Evolutionary conservation across 192 early-diverging fungal species (phyloP).

Genomic region (Gigaspora rosea): DNA sequence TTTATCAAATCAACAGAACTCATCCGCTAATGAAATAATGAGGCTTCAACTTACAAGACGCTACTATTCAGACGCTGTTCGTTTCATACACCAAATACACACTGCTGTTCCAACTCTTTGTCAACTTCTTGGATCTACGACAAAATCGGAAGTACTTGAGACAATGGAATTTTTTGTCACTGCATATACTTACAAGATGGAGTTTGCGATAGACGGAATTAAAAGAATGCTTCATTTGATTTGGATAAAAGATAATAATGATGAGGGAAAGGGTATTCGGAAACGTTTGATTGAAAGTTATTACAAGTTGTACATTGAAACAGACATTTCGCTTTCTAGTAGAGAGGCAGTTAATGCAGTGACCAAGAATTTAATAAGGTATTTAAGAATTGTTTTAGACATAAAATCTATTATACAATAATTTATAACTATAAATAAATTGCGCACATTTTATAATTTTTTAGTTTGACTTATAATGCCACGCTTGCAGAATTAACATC

Average conservation of each 20-base stretch:
- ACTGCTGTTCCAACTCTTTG: constrained; percentile 73
- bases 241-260: constrained; percentile 73
- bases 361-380: constrained; percentile 68
- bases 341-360: constrained; percentile 67
- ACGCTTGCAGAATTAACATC: constrained; percentile 94
- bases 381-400: background rate
- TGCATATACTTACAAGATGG: constrained; percentile 83
- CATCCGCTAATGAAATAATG: constrained; percentile 53
- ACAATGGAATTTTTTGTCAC: constrained; percentile 94
- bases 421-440: constrained; percentile 1
- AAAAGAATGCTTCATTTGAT: constrained; percentile 95
- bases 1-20: constrained; percentile 33
- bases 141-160: constrained; percentile 92
- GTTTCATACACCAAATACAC: constrained; percentile 83
- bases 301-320: constrained; percentile 74
- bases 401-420: background rate
- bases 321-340: constrained; percentile 50
- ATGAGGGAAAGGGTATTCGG: constrained; percentile 73
- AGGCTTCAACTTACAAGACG: constrained; percentile 55
- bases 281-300: constrained; percentile 80
- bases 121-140: constrained; percentile 85
- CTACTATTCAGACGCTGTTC: constrained; percentile 88
- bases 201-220: constrained; percentile 79
- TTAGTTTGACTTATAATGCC: constrained; percentile 79
- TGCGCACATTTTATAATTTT: background rate